Base-by-base conservation (phyloP, 192 early-diverging fungal genomes). In the Coemansia sp. region DNA sequence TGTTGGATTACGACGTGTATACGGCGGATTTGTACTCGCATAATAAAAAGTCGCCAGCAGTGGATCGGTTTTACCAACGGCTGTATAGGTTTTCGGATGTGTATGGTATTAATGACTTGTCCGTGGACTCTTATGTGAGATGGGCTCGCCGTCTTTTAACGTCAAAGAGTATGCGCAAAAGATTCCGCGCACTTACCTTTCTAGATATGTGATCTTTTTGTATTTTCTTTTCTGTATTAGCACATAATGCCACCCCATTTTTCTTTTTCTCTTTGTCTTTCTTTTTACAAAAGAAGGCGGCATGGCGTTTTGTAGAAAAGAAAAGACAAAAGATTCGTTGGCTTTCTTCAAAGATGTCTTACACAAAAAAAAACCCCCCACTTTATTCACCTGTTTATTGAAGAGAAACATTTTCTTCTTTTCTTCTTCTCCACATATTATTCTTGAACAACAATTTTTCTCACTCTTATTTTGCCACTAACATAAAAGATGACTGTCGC, bases 1-100 rank as follows among this genome's bases (percentile, higher is more conserved):
- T 79, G 47, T 40, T 86, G 8, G 84, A 86, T 36, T 86, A 82
- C 24, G 84, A 86, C 38, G 79, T 82, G 43, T 82, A 78, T 57
- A 79, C 74, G 79, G 74, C 79, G 22, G 67, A 86, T 38, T 47
- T 86, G 12, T 33, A 63, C 18, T 40, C 27, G 15, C 75, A 75
- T 42, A 86, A 86, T 55, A 57, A 49, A 16, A 33, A 38, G 9
- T 13, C 27, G 9, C 9, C 29, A 1, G 41, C 54, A 1, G 44
- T 44, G 1, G 20, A 24, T 0, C 13, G 7, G 12, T 77, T 82
- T 47, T 84, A 76, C 41, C 31, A 47, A 18, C 65, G n/a, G 16
- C 73, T 84, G 3, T 84, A 84, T 36, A 31, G 81, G 27, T 75
- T 73, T 60, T 78, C 76, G 5, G 13, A 63, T 1, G 73, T 59